Evolutionary conservation across 2,329 filamentous ascomycete genomes (phyloP).

Genomic region (Ophiostoma tasmaniense): DNA sequence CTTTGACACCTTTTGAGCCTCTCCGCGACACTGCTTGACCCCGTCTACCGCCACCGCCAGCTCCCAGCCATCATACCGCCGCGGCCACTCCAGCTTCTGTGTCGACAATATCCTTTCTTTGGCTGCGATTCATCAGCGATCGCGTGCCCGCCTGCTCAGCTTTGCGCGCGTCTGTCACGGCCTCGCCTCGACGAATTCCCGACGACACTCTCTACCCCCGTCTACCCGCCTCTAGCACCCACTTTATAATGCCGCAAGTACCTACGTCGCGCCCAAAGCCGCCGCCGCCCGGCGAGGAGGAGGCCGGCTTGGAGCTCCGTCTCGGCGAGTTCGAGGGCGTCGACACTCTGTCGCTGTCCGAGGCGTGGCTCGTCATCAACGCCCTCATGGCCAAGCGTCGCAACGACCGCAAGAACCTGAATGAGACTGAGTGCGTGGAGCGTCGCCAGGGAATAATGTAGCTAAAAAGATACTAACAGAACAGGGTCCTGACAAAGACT

Average conservation of each 20-base stretch:
- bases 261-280: constrained; percentile 60
- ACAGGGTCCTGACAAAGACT: constrained; percentile 73
- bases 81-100: neutral
- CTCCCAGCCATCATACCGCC: neutral
- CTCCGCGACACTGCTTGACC: neutral
- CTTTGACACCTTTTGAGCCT: neutral
- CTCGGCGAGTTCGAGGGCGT: constrained; percentile 92
- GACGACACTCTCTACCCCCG: too few species aligned
- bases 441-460: too few species aligned
- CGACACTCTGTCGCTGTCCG: constrained; percentile 83
- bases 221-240: neutral
- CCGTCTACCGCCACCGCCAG: neutral
- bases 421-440: constrained; percentile 63
- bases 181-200: too few species aligned
- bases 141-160: neutral
- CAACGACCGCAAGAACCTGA: constrained; percentile 70
- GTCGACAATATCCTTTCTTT: neutral
- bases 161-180: neutral
- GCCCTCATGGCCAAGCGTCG: constrained; percentile 75
- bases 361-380: constrained; percentile 85
- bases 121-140: neutral
- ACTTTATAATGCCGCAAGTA: constrained; percentile 32
- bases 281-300: constrained; percentile 68
- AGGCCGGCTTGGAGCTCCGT: constrained; percentile 70
- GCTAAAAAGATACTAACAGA: neutral